Percentiles rank a stretch among this genome's conserved stretches.
These are phyloP conservation scores for Myxozyma lipomycoides DNA, from an alignment of 805 yeast genomes.

Conservation along the genomic window DNA sequence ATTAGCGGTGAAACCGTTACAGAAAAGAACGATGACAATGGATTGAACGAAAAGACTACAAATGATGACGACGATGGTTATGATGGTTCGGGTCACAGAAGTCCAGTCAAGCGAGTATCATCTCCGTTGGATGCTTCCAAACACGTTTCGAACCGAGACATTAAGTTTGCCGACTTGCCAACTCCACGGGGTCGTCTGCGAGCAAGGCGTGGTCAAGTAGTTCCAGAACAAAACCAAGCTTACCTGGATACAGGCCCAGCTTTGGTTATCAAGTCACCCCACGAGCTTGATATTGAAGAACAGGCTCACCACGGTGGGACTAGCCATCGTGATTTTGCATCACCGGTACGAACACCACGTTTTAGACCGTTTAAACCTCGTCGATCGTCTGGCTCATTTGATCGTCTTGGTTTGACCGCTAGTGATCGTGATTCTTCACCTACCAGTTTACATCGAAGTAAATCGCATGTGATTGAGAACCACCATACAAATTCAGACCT, in stretches of 20 bases:
- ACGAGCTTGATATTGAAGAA: constrained; percentile 44
- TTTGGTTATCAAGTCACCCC: constrained; percentile 70
- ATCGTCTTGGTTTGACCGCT: neutral
- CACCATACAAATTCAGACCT: constrained; percentile 24
- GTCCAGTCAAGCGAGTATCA: too few species aligned
- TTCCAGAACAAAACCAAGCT: constrained; percentile 49
- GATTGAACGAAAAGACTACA: too few species aligned
- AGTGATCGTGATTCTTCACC: neutral
- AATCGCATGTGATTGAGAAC: neutral
- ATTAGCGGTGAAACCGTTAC: neutral
- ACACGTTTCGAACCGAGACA: constrained; percentile 34
- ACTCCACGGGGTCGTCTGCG: constrained; percentile 38
- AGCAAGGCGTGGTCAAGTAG: constrained; percentile 58
- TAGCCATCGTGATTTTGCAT: constrained; percentile 18
- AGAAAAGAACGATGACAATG: too few species aligned
- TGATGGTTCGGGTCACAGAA: too few species aligned
- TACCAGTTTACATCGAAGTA: neutral
- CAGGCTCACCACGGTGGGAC: constrained; percentile 31
- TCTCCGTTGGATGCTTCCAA: neutral
- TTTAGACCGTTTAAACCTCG: constrained; percentile 1
- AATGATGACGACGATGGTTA: too few species aligned
- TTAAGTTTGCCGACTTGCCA: constrained; percentile 59
- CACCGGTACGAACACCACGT: constrained; percentile 17
- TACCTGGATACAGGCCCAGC: constrained; percentile 70
- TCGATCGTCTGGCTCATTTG: constrained; percentile 2